Evolutionary conservation across 1,284 basidiomycete genomes (phyloP).

Genomic region (Sanghuangporus weigelae): DNA sequence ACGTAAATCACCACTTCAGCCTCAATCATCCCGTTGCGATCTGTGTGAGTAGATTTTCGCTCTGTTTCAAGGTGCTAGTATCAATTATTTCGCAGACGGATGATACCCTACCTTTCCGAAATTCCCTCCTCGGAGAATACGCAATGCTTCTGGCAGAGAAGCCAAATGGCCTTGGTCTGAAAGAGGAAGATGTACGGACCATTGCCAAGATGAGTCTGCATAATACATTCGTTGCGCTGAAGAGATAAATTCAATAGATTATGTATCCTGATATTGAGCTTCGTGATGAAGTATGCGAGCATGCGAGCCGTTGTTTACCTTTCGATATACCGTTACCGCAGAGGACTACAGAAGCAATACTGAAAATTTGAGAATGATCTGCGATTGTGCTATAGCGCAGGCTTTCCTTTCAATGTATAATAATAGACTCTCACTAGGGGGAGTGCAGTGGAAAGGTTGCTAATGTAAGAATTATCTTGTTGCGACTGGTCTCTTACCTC

Average conservation of each 20-base stretch:
- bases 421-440: too few species aligned
- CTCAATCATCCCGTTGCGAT: constrained; percentile 66
- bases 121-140: constrained; percentile 68
- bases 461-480: too few species aligned
- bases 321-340: too few species aligned
- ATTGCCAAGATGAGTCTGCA: constrained; percentile 62
- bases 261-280: neutral
- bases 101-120: constrained; percentile 72
- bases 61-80: neutral
- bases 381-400: too few species aligned
- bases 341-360: too few species aligned
- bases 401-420: too few species aligned
- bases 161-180: constrained; percentile 65
- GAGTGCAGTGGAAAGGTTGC: too few species aligned
- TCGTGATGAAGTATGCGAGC: too few species aligned
- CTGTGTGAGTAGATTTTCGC: constrained; percentile 49
- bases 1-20: constrained; percentile 62
- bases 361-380: too few species aligned
- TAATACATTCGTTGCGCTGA: constrained; percentile 3
- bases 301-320: too few species aligned
- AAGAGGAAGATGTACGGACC: constrained; percentile 46
- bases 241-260: neutral
- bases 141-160: constrained; percentile 64
- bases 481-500: too few species aligned
- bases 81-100: constrained; percentile 56